Evolutionary conservation across 2,329 filamentous ascomycete species (phyloP).

Genomic region (Arthrobotrys megalospora): DNA sequence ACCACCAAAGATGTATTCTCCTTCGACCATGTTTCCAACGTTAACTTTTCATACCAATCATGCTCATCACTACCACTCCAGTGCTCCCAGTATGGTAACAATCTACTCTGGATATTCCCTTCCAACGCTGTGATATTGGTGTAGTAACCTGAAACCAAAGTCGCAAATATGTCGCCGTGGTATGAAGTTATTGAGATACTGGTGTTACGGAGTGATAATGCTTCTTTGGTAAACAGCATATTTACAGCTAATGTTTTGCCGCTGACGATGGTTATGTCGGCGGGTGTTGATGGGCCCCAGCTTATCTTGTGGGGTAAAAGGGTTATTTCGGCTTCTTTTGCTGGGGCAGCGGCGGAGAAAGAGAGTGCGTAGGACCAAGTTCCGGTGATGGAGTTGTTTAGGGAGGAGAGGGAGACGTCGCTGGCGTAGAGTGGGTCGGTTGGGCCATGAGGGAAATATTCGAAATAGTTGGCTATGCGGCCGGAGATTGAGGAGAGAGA

Average conservation of each 20-base stretch:
- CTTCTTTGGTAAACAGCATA: not conserved
- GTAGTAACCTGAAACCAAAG: not conserved
- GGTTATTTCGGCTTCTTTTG: not conserved
- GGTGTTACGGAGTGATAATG: slow-evolving; percentile 4
- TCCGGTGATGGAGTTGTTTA: slow-evolving; percentile 10
- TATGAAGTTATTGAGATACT: not conserved
- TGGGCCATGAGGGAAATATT: not conserved
- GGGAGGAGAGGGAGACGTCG: not conserved
- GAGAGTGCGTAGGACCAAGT: not conserved
- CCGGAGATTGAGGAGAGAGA: not conserved
- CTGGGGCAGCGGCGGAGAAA: not conserved
- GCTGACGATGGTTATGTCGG: not conserved
- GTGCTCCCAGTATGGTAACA: slow-evolving; percentile 24
- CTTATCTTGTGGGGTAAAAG: slow-evolving; percentile 11
- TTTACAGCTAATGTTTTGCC: not conserved
- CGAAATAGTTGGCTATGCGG: not conserved
- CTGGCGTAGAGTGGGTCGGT: not conserved
- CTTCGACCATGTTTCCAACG: slow-evolving; percentile 3
- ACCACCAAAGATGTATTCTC: not conserved
- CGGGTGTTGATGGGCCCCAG: slow-evolving; percentile 1
- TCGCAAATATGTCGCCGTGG: slow-evolving; percentile 1
- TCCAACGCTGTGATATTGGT: slow-evolving; percentile 17
- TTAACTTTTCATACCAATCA: not conserved
- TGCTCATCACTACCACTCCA: not conserved
- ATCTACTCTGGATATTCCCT: not conserved